Conservation (phyloP, 1,284 basidiomycete genomes). For the Flammula alnicola region DNA sequence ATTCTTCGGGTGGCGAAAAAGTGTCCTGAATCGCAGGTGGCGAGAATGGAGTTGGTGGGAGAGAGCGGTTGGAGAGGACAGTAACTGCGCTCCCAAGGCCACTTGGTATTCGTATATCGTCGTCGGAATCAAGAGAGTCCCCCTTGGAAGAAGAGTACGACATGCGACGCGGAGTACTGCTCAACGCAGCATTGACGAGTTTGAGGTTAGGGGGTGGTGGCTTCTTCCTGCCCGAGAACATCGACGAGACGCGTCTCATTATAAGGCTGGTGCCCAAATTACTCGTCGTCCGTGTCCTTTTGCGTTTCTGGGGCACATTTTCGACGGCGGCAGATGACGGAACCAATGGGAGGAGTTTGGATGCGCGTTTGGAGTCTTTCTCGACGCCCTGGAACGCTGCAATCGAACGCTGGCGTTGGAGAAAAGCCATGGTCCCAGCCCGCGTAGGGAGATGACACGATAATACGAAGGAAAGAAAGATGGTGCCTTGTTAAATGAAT, state of each 20-base stretch:
- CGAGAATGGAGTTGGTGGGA: slow-evolving; percentile 39
- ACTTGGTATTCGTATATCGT: slow-evolving; percentile 48
- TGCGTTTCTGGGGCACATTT: slow-evolving; percentile 26
- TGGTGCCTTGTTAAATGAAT: neutral
- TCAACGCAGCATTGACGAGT: neutral
- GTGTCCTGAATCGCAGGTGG: slow-evolving; percentile 10
- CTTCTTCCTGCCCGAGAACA: neutral
- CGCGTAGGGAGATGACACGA: neutral
- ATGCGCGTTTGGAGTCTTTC: slow-evolving; percentile 3
- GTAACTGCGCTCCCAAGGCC: slow-evolving; percentile 43
- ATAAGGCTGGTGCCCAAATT: slow-evolving; percentile 12
- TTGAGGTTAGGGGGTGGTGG: neutral
- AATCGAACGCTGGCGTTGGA: slow-evolving; percentile 22
- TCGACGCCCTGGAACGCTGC: slow-evolving; percentile 12
- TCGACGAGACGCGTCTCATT: neutral
- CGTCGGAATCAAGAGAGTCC: slow-evolving; percentile 24
- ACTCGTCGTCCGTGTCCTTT: slow-evolving; percentile 15
- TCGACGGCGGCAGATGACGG: slow-evolving; percentile 24
- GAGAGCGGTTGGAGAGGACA: slow-evolving; percentile 36
- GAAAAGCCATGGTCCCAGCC: slow-evolving; percentile 20
- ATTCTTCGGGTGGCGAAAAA: slow-evolving; percentile 12
- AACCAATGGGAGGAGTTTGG: slow-evolving; percentile 20
- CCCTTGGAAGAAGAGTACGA: slow-evolving; percentile 14
- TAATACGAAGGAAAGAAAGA: neutral
- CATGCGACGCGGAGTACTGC: neutral